Percentiles rank a stretch among this genome's conserved stretches.
Conservation (phyloP, 257 asterid genomes). For the Plantago ovata region DNA sequence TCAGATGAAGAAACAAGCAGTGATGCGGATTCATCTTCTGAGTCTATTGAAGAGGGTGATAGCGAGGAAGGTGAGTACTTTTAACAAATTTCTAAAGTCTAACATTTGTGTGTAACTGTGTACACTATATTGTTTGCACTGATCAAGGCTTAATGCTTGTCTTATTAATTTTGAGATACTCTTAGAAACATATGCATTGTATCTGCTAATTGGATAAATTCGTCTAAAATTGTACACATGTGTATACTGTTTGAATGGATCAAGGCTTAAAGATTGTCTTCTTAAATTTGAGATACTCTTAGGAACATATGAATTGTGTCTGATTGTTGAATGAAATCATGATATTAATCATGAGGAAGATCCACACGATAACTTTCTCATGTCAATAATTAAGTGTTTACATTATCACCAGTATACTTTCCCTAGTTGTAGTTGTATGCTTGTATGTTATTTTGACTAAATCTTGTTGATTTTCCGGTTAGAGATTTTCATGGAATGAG, state of each 20-base stretch:
- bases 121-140: too few species aligned
- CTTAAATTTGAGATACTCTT: neutral
- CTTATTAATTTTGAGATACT: too few species aligned
- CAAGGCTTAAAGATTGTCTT: neutral
- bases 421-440: too few species aligned
- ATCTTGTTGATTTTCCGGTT: neutral
- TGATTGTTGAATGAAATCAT: neutral
- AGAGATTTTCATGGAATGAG: neutral
- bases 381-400: too few species aligned
- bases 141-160: too few species aligned
- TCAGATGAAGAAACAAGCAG: conserved; percentile 48
- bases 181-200: too few species aligned
- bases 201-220: too few species aligned
- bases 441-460: neutral
- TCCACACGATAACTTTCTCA: too few species aligned
- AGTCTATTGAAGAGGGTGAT: conserved; percentile 33
- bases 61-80: conserved; percentile 29
- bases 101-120: too few species aligned
- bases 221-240: neutral
- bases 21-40: conserved; percentile 32
- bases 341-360: too few species aligned
- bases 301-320: neutral
- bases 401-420: too few species aligned
- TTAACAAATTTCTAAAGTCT: neutral
- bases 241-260: neutral